A percentile compares a stretch with the other conserved stretches of the same genome.
phyloP scores from a whole-genome alignment of 441 rosid species.

The Metrosideros polymorpha region DNA sequence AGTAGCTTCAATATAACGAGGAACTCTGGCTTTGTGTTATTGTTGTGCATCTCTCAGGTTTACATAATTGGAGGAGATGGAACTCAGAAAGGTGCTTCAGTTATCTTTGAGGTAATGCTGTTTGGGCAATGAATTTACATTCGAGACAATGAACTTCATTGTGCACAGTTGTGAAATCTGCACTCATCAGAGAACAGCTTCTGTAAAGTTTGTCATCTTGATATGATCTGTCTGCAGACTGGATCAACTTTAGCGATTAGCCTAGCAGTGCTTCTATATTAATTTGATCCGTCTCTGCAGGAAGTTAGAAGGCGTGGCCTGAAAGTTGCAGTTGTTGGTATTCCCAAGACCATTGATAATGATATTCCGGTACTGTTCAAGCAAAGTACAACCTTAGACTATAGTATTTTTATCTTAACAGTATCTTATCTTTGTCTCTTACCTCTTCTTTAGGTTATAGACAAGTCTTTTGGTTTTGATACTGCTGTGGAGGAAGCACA shows the following conservation, averaged over 20 bases:
- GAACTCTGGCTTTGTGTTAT: background rate
- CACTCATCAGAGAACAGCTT: background rate
- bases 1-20: background rate
- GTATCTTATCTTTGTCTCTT: background rate
- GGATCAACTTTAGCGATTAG: background rate
- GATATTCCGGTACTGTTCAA: slow-evolving; percentile 2
- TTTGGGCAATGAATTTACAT: background rate
- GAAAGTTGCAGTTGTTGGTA: slow-evolving; percentile 9
- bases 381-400: background rate
- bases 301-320: slow-evolving; percentile 5
- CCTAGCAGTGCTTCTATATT: background rate
- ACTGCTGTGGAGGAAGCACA: slow-evolving; percentile 14
- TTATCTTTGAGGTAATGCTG: background rate
- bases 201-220: background rate
- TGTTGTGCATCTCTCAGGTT: slow-evolving; percentile 23
- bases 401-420: background rate
- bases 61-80: slow-evolving; percentile 77
- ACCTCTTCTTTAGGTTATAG: slow-evolving; percentile 4
- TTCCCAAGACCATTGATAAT: slow-evolving; percentile 10
- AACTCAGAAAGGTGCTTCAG: slow-evolving; percentile 25
- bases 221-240: background rate
- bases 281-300: background rate
- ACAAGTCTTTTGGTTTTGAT: slow-evolving; percentile 13
- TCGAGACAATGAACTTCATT: background rate
- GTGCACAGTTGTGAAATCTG: background rate